Evolutionary conservation across 164 flowering plant species (phyloP).

Genomic region (Vitis vinifera): DNA sequence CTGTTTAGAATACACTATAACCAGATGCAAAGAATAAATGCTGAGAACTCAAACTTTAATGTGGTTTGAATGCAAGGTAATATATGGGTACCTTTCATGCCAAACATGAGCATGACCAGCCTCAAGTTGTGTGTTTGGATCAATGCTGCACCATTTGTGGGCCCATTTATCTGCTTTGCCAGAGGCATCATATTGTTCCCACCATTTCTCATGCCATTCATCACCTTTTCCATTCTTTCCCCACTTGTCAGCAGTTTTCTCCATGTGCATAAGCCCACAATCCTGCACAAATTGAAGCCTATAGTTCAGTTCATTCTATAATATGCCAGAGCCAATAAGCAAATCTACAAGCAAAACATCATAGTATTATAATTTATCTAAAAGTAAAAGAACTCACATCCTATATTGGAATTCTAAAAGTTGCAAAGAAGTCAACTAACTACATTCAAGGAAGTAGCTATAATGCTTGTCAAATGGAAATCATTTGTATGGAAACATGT

Average conservation of each 20-base stretch:
- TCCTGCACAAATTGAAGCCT: slow-evolving; percentile 39
- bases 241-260: slow-evolving; percentile 88
- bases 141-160: slow-evolving; percentile 93
- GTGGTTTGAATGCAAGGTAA: background rate
- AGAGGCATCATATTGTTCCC: slow-evolving; percentile 80
- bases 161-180: slow-evolving; percentile 94
- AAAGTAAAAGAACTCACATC: background rate
- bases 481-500: no score
- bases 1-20: background rate
- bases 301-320: background rate
- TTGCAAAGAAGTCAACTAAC: background rate
- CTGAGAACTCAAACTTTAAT: background rate
- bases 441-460: no score
- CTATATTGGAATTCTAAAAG: background rate
- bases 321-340: background rate
- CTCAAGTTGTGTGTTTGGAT: slow-evolving; percentile 71
- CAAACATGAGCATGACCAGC: slow-evolving; percentile 98
- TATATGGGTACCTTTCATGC: slow-evolving; percentile 78
- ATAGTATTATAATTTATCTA: background rate
- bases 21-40: background rate
- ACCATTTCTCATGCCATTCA: slow-evolving; percentile 89
- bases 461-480: no score
- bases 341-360: background rate
- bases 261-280: slow-evolving; percentile 55
- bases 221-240: slow-evolving; percentile 66